phyloP scores from a whole-genome alignment of 371 early-diverging fungal species.

The Funneliformis caledonium region DNA sequence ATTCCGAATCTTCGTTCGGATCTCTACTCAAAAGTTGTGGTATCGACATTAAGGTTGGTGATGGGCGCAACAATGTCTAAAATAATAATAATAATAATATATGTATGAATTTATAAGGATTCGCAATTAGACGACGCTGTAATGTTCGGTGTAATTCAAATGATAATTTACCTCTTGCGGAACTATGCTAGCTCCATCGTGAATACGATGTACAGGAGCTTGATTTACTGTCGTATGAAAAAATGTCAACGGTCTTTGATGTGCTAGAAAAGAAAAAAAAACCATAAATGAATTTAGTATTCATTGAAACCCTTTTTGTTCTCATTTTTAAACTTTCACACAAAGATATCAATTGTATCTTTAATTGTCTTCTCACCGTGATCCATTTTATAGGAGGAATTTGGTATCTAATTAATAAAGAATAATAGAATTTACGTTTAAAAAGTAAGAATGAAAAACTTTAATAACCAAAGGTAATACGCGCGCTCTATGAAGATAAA shows the following conservation, averaged over 20 bases:
- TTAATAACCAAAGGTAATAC: not conserved
- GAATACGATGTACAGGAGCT: not conserved
- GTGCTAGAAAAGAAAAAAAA: not conserved
- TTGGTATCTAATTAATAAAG: not conserved
- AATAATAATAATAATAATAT: not conserved
- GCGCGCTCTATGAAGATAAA: not conserved
- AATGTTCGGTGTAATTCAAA: not conserved
- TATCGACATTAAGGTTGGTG: constrained; percentile 29
- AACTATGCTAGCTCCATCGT: not conserved
- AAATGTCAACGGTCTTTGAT: not conserved
- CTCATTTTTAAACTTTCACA: not conserved
- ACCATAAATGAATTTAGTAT: not conserved
- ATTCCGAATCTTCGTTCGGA: constrained; percentile 22
- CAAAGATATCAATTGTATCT: not conserved
- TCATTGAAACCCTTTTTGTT: too few relatives aligned
- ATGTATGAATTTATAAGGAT: not conserved
- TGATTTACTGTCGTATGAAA: constrained; percentile 7
- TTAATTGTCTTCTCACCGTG: constrained; percentile 16
- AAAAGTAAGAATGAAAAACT: not conserved
- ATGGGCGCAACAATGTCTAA: constrained; percentile 1
- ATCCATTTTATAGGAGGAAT: constrained; percentile 20
- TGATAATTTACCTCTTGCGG: constrained; percentile 14
- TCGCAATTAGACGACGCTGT: not conserved
- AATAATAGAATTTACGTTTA: not conserved
- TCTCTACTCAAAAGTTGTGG: constrained; percentile 12